These are phyloP conservation scores for Lignosus rhinocerotis DNA, from an alignment of 1,284 basidiomycete genomes.

Conservation along the genomic window DNA sequence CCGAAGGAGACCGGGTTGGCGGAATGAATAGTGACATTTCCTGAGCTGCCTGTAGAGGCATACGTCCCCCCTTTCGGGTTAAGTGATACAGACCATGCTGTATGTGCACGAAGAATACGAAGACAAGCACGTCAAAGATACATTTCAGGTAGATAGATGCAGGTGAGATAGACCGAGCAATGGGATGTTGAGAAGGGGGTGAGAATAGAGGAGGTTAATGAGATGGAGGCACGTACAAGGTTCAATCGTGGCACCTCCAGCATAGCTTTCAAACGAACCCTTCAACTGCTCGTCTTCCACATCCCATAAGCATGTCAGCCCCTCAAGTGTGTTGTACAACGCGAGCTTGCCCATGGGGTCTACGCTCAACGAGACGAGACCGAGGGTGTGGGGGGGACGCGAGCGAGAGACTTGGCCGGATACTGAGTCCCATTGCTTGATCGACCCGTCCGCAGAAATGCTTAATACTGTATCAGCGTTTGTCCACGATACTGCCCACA, in stretches of 20 bases:
- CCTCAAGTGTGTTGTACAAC: slow-evolving; percentile 80
- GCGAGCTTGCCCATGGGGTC: slow-evolving; percentile 62
- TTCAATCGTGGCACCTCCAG: slow-evolving; percentile 52
- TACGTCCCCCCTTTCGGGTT: slow-evolving; percentile 73
- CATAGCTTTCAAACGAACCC: slow-evolving; percentile 73
- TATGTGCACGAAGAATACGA: slow-evolving; percentile 45
- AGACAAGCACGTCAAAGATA: slow-evolving; percentile 24
- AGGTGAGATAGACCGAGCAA: not conserved
- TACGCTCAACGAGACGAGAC: slow-evolving; percentile 70
- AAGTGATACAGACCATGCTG: slow-evolving; percentile 82
- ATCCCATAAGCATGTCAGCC: slow-evolving; percentile 74
- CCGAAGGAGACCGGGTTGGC: slow-evolving; percentile 64
- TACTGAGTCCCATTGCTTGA: slow-evolving; percentile 68
- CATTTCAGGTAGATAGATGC: not conserved
- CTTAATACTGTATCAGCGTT: slow-evolving; percentile 62
- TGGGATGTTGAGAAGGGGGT: not conserved
- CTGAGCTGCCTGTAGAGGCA: slow-evolving; percentile 77
- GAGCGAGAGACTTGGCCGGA: slow-evolving; percentile 66
- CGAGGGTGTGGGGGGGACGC: slow-evolving; percentile 71
- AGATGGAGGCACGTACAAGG: slow-evolving; percentile 56
- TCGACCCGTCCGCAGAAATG: slow-evolving; percentile 72
- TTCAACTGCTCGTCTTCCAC: slow-evolving; percentile 56
- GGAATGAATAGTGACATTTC: slow-evolving; percentile 70
- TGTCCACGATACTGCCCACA: slow-evolving; percentile 83
- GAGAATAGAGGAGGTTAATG: not conserved